A percentile compares a stretch with the other conserved stretches of the same genome.
Conservation (phyloP, 768 basidiomycete genomes). For the Clavulina sp. region DNA sequence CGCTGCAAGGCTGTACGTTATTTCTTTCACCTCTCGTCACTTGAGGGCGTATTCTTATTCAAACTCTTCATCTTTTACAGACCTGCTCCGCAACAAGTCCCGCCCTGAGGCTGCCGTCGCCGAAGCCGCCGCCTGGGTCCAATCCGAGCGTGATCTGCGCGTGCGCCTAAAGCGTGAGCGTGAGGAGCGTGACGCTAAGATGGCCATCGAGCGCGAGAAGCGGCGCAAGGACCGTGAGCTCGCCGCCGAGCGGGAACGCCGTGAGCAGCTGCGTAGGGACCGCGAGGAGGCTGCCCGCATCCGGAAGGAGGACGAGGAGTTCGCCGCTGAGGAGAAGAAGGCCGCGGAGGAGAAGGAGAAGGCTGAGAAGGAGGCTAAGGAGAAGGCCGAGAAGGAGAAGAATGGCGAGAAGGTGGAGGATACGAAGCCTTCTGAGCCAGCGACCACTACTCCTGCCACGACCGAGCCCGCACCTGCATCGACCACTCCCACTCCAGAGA, state of each 20-base stretch:
- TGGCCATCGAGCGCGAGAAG: conserved; percentile 1
- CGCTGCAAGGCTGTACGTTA: conserved; percentile 74
- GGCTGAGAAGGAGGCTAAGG: not conserved
- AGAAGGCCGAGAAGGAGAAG: not conserved
- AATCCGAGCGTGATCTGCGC: not conserved
- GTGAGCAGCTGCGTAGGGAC: not conserved
- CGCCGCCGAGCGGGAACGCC: not conserved
- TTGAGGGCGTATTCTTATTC: not conserved
- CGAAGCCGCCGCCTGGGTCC: conserved; percentile 1
- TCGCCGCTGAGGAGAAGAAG: not conserved
- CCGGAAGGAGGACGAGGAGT: conserved; percentile 1
- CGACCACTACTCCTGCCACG: not conserved
- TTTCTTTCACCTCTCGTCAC: not conserved
- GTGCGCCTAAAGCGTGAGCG: not conserved
- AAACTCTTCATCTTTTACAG: not conserved
- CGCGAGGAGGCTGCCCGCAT: not conserved
- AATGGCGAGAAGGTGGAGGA: not conserved
- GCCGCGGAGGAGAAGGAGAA: not conserved
- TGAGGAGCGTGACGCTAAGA: not conserved
- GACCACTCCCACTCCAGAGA: not conserved
- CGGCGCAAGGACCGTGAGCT: not conserved
- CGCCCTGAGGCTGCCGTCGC: conserved; percentile 11
- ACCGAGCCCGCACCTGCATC: not conserved
- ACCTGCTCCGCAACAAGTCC: not conserved
- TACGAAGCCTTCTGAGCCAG: too few species aligned